These are phyloP conservation scores for Yamadazyma tumulicola DNA, from an alignment of 805 yeast genomes.

Conservation along the genomic window DNA sequence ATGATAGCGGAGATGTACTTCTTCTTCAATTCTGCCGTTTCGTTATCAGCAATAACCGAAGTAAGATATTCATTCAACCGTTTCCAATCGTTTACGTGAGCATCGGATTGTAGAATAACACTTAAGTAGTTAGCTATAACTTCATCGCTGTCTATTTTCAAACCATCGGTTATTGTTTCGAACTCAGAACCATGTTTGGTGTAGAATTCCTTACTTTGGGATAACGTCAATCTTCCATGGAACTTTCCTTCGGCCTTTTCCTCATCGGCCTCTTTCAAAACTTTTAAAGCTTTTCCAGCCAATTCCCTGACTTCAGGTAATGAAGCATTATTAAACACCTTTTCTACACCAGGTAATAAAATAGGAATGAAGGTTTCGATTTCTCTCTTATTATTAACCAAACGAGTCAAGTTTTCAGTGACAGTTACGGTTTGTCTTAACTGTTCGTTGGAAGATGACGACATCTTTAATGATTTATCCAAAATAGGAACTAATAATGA, in stretches of 20 bases:
- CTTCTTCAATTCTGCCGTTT: constrained; percentile 26
- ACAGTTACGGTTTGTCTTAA: constrained; percentile 95
- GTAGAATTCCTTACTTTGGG: constrained; percentile 49
- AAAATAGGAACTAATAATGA: constrained; percentile 88
- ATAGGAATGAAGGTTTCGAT: constrained; percentile 84
- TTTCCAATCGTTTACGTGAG: constrained; percentile 45
- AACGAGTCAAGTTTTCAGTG: constrained; percentile 90
- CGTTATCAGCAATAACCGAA: constrained; percentile 24
- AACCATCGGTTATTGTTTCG: constrained; percentile 7
- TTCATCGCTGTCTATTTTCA: constrained; percentile 27
- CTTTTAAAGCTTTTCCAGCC: constrained; percentile 81
- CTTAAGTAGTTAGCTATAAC: constrained; percentile 47
- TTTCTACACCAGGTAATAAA: constrained; percentile 86
- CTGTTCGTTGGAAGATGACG: constrained; percentile 92
- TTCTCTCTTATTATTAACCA: constrained; percentile 90
- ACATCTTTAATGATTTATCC: constrained; percentile 80
- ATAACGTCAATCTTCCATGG: constrained; percentile 66
- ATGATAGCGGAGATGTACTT: constrained; percentile 44
- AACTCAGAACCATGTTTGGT: constrained; percentile 14
- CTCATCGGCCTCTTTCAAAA: constrained; percentile 75
- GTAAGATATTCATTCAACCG: constrained; percentile 52
- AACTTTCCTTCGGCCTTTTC: constrained; percentile 67
- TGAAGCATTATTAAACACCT: constrained; percentile 85
- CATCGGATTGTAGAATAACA: constrained; percentile 34
- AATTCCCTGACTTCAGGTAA: constrained; percentile 94